phyloP scores from a whole-genome alignment of 257 asterid genomes.

The Przewalskia tangutica region DNA sequence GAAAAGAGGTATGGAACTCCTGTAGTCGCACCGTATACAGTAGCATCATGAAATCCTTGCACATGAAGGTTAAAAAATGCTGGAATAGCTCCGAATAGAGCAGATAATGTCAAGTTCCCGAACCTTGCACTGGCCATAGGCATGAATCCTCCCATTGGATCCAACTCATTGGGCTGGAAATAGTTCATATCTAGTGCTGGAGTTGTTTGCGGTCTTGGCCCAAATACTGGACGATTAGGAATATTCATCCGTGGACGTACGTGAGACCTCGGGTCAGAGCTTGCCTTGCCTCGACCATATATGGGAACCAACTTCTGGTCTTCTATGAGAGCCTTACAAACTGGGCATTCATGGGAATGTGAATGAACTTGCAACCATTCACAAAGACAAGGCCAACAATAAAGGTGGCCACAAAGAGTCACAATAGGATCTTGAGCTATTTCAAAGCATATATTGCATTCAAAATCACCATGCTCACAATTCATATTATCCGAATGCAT shows the following conservation, averaged over 20 bases:
- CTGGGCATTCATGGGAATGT: slow-evolving; percentile 78
- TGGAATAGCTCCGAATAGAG: slow-evolving; percentile 55
- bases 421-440: slow-evolving; percentile 83
- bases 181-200: slow-evolving; percentile 44
- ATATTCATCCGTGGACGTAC: slow-evolving; percentile 27
- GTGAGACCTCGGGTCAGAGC: slow-evolving; percentile 38
- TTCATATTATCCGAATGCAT: slow-evolving; percentile 26
- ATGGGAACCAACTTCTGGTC: slow-evolving; percentile 79
- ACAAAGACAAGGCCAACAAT: slow-evolving; percentile 97
- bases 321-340: slow-evolving; percentile 67
- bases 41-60: slow-evolving; percentile 63
- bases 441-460: slow-evolving; percentile 87
- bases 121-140: slow-evolving; percentile 60
- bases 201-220: slow-evolving; percentile 64
- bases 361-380: slow-evolving; percentile 88
- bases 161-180: slow-evolving; percentile 39
- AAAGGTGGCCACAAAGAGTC: slow-evolving; percentile 93
- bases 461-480: slow-evolving; percentile 53
- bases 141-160: slow-evolving; percentile 33
- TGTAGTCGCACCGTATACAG: slow-evolving; percentile 66
- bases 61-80: slow-evolving; percentile 59
- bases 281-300: slow-evolving; percentile 73
- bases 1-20: slow-evolving; percentile 63
- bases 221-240: slow-evolving; percentile 55
- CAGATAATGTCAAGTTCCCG: slow-evolving; percentile 50